Evolutionary conservation across 208 protist genomes (phyloP), one percentile per base, ranked within the genome.

Genomic region (Leishmania guyanensis): DNA sequence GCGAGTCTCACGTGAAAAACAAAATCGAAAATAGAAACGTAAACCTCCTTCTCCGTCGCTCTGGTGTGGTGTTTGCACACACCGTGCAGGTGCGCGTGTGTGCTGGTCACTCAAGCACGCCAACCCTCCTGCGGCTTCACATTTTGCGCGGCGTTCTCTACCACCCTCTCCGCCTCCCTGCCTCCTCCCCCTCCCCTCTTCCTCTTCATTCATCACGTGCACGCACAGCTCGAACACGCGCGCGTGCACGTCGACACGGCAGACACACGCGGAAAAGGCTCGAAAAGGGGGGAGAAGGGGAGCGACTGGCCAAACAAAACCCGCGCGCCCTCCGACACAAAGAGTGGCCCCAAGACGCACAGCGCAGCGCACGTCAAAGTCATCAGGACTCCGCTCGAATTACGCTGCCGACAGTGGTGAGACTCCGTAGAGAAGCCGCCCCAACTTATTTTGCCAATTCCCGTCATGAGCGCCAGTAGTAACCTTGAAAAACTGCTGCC

Each of bases 401-500:
- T 33, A 36, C 46, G 26, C 69, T 54, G n/a, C 33, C 46, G 69
- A 73, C 39, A 46, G 69, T 46, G 46, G 46, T 26, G 26, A 12
- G 5, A 9, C 26, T 22, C 48, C 2, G n/a, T 29, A 60, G 50
- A 66, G 33, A 77, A 26, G 53, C 17, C 22, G 26, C 56, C 20
- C 8, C 51, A 58, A 36, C 58, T 56, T 36, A 8, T 29, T 33
- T n/a, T n/a, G 33, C 58, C 65, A 36, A 46, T 29, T 76, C 60
- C 77, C 73, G 54, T 73, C 62, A 78, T 85, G 71, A 78, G 46
- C 51, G 68, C n/a, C 6, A 84, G 68, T 60, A 46, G 80, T 0
- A 74, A 62, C 43, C 75, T 92, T 26, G 89, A 91, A 54, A 60
- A 84, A 43, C 82, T 94, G 65, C 84, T 94, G 46, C 91, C 91